These are phyloP conservation scores for Gastrodia elata DNA, from an alignment of 106 monocot genomes.

Conservation along the genomic window DNA sequence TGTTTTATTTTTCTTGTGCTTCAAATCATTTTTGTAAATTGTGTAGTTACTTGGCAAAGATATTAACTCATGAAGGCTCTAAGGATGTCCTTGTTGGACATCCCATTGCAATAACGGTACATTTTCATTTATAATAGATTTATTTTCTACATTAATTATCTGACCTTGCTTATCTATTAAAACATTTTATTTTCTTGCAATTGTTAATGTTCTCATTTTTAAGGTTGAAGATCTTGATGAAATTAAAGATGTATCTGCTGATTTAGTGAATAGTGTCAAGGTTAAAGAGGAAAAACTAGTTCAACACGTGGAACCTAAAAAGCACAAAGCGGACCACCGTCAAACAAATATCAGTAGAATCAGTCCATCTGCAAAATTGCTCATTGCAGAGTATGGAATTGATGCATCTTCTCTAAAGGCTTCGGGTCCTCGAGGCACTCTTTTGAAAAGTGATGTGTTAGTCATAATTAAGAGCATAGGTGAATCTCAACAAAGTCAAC, in stretches of 20 bases:
- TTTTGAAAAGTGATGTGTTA: constrained; percentile 88
- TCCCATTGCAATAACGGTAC: constrained; percentile 90
- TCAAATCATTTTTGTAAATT: constrained; percentile 4
- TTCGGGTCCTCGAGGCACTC: constrained; percentile 86
- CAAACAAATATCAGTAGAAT: constrained; percentile 46
- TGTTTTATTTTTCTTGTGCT: constrained; percentile 6
- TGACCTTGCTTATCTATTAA: neutral
- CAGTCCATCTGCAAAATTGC: constrained; percentile 89
- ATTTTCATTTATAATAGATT: neutral
- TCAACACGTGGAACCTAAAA: constrained; percentile 20
- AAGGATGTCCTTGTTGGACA: constrained; percentile 92
- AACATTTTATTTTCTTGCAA: neutral
- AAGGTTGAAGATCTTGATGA: constrained; percentile 93
- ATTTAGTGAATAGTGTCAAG: constrained; percentile 27
- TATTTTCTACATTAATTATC: neutral
- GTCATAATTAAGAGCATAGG: constrained; percentile 44
- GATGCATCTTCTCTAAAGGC: constrained; percentile 65
- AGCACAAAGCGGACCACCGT: constrained; percentile 15
- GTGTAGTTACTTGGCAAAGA: constrained; percentile 84
- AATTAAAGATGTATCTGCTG: constrained; percentile 60
- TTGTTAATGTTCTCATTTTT: constrained; percentile 4
- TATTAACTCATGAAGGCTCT: constrained; percentile 92
- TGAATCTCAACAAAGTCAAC: constrained; percentile 19
- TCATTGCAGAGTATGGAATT: constrained; percentile 66
- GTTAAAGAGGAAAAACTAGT: constrained; percentile 33